Conservation (phyloP, 768 basidiomycete species). For the Sutorius australiensis region DNA sequence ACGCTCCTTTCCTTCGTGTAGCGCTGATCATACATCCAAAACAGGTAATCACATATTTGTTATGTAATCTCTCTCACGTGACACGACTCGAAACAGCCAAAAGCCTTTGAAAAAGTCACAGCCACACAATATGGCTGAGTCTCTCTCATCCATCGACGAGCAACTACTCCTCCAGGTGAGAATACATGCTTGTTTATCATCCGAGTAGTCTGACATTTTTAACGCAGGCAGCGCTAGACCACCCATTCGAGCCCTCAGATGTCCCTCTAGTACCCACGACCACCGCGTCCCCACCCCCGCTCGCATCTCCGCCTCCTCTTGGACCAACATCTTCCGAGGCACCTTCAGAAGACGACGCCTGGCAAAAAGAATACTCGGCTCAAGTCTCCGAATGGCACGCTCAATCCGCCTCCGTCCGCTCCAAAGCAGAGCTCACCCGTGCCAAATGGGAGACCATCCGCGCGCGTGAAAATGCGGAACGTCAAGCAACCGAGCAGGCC, state of each 20-base stretch:
- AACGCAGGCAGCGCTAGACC: constrained; percentile 23
- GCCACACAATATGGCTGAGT: constrained; percentile 19
- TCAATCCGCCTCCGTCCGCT: constrained; percentile 65
- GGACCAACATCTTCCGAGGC: background rate
- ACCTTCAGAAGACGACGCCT: constrained; percentile 39
- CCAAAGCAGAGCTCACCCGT: constrained; percentile 72
- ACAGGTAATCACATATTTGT: background rate
- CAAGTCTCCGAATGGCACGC: constrained; percentile 69
- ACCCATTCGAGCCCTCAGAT: constrained; percentile 26
- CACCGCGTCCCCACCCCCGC: background rate
- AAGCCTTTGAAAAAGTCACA: too few species aligned
- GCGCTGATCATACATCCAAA: background rate
- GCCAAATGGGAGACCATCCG: constrained; percentile 69
- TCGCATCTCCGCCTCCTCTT: background rate
- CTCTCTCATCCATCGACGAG: constrained; percentile 23
- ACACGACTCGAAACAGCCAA: background rate
- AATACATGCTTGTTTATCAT: rapidly evolving
- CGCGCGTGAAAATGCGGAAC: constrained; percentile 41
- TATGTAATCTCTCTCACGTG: constrained; percentile 6
- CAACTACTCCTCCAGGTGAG: constrained; percentile 21
- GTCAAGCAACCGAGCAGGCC: constrained; percentile 26
- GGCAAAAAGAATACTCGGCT: constrained; percentile 67
- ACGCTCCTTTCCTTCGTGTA: constrained; percentile 5
- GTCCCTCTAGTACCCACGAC: constrained; percentile 12
- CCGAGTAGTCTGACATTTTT: background rate